phyloP scores from a whole-genome alignment of 116 monocot genomes.

The Posidonia oceanica region DNA sequence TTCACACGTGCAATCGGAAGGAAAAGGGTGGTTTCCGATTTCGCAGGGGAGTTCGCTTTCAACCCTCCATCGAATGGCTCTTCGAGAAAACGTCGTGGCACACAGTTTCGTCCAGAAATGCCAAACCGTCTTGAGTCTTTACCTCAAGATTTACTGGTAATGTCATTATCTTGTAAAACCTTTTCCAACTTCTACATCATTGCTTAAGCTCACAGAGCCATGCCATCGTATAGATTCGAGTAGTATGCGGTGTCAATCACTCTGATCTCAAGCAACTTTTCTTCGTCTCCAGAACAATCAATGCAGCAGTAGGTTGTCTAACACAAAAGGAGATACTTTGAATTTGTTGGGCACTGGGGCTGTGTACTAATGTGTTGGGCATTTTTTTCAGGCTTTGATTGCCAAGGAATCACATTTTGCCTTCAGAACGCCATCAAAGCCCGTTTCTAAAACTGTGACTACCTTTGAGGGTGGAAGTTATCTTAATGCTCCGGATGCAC shows the following conservation, averaged over 20 bases:
- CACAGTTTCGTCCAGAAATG: not conserved
- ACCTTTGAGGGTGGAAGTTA: not conserved
- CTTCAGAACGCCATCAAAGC: conserved; percentile 7
- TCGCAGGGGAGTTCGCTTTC: not conserved
- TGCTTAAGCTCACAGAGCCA: not conserved
- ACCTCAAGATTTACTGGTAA: conserved; percentile 12
- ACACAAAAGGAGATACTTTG: not conserved
- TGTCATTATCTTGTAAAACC: not conserved
- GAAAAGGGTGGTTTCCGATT: not conserved
- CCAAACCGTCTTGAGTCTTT: not conserved
- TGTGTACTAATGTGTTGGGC: not conserved
- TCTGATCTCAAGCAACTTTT: conserved; percentile 6
- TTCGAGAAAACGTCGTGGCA: not conserved
- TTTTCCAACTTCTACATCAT: not conserved
- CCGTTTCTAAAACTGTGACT: not conserved
- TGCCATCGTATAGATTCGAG: not conserved
- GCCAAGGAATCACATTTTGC: conserved; percentile 4
- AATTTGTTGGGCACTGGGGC: not conserved
- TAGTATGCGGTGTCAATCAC: conserved; percentile 4
- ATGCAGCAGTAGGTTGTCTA: conserved; percentile 5
- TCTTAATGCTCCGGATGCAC: conserved; percentile 1
- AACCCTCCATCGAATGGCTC: not conserved
- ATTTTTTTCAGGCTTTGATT: not conserved
- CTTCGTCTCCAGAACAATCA: conserved; percentile 4
- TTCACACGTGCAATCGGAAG: conserved; percentile 6